phyloP scores from a whole-genome alignment of 768 basidiomycete species.

The Coprinopsis strossmayeri region DNA sequence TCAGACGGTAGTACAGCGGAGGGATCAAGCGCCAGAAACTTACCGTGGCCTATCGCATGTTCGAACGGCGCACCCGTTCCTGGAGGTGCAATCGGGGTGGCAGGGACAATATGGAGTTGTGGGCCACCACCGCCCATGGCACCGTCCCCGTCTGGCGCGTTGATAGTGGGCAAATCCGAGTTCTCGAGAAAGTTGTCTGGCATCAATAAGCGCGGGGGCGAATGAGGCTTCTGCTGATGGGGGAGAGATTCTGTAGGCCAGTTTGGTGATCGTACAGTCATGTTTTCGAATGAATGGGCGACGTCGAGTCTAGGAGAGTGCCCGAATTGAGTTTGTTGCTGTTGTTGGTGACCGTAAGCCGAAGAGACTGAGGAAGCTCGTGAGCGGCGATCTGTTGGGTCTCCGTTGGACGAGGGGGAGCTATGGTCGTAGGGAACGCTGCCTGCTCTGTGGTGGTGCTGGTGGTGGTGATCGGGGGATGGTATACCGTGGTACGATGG shows the following conservation, averaged over 20 bases:
- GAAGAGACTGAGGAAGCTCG: constrained; percentile 68
- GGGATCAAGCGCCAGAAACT: not conserved
- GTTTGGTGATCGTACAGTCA: constrained; percentile 60
- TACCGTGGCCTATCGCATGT: constrained; percentile 12
- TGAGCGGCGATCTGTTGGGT: constrained; percentile 42
- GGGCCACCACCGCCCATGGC: constrained; percentile 43
- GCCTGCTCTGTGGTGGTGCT: constrained; percentile 18
- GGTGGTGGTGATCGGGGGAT: constrained; percentile 11
- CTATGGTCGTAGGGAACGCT: constrained; percentile 49
- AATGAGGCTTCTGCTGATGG: constrained; percentile 47
- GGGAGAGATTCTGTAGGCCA: constrained; percentile 48
- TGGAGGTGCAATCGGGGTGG: constrained; percentile 70
- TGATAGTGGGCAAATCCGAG: constrained; percentile 29
- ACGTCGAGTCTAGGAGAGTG: constrained; percentile 54
- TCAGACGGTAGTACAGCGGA: not conserved
- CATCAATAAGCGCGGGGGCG: constrained; percentile 52
- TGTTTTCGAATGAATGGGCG: constrained; percentile 51
- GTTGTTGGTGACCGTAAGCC: constrained; percentile 26
- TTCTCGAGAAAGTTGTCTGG: constrained; percentile 33
- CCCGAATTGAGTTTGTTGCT: constrained; percentile 28
- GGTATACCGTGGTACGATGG: constrained; percentile 15
- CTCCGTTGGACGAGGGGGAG: constrained; percentile 54
- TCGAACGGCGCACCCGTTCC: constrained; percentile 49
- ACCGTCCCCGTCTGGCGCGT: constrained; percentile 31
- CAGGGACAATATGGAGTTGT: constrained; percentile 73